These are phyloP conservation scores for Coemansia sp. DNA, from an alignment of 192 early-diverging fungal genomes.

Conservation along the genomic window DNA sequence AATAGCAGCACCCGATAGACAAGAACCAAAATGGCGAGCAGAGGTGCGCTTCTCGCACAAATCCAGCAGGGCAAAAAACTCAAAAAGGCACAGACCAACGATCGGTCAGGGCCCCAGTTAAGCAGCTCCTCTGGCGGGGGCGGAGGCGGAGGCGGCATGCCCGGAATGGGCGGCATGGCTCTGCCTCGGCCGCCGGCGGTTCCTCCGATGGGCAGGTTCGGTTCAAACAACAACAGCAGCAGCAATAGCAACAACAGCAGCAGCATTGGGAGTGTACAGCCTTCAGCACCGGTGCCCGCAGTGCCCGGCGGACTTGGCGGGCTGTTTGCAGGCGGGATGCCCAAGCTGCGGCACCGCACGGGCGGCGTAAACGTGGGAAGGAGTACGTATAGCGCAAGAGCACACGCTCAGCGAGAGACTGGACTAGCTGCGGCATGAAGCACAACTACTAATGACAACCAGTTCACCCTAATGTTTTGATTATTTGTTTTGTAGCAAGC, in stretches of 20 bases:
- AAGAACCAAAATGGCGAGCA: constrained; percentile 26
- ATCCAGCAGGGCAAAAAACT: constrained; percentile 70
- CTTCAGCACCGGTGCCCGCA: constrained; percentile 18
- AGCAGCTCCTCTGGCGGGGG: constrained; percentile 39
- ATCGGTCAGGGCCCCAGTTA: constrained; percentile 59
- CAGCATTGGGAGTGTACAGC: constrained; percentile 10
- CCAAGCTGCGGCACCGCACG: constrained; percentile 59
- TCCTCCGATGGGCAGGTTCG: constrained; percentile 3
- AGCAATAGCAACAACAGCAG: constrained; percentile 30
- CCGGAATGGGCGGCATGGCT: constrained; percentile 29
- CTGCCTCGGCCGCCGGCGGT: constrained; percentile 32
- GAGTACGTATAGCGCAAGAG: constrained; percentile 18
- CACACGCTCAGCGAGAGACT: too few relatives aligned
- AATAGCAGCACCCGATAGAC: background rate
- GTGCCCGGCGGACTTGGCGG: constrained; percentile 55
- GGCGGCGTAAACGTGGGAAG: constrained; percentile 55
- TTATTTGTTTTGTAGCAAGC: constrained; percentile 22
- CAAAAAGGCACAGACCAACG: constrained; percentile 69
- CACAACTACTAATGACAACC: too few relatives aligned
- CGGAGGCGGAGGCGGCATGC: constrained; percentile 38
- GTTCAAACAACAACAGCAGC: constrained; percentile 29
- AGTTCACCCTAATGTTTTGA: background rate
- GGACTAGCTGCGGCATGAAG: too few relatives aligned
- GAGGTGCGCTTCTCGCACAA: constrained; percentile 61
- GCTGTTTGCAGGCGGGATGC: constrained; percentile 67